Evolutionary conservation across 176 grass and related monocot species (phyloP).

Genomic region (Olyra latifolia): DNA sequence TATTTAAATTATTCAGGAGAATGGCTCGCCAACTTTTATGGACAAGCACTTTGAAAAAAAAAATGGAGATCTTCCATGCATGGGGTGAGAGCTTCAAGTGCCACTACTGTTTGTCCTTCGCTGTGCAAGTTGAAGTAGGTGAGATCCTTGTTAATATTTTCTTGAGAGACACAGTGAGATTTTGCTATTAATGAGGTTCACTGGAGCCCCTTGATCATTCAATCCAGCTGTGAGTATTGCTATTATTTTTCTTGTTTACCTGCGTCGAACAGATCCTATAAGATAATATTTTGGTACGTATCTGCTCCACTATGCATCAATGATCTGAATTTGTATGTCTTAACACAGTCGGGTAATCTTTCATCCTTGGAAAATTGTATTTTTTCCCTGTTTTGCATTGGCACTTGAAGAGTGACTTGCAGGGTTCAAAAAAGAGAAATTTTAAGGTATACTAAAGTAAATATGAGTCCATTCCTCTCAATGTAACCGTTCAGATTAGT

Average conservation of each 20-base stretch:
- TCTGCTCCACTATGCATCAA: background rate
- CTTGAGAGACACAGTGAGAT: background rate
- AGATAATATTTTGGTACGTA: background rate
- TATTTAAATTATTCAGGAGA: slow-evolving; percentile 3
- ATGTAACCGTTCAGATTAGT: too few species aligned
- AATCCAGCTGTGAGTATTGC: background rate
- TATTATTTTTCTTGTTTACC: background rate
- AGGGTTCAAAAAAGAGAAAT: too few species aligned
- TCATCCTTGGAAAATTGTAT: background rate
- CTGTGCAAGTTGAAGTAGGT: slow-evolving; percentile 31
- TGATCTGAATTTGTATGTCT: background rate
- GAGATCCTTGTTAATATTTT: background rate
- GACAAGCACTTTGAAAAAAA: background rate
- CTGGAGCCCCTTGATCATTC: slow-evolving; percentile 10
- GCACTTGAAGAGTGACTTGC: too few species aligned
- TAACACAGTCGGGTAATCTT: background rate
- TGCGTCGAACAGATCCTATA: background rate
- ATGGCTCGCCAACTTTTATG: slow-evolving; percentile 13
- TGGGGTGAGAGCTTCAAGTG: slow-evolving; percentile 22
- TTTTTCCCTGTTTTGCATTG: too few species aligned
- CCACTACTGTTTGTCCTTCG: slow-evolving; percentile 17
- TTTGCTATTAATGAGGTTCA: slow-evolving; percentile 14
- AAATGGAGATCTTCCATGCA: background rate
- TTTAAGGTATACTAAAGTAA: too few species aligned
- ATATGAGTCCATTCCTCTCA: too few species aligned